Conservation (phyloP, 495 filamentous ascomycete genomes). For the Podospora comata region DNA sequence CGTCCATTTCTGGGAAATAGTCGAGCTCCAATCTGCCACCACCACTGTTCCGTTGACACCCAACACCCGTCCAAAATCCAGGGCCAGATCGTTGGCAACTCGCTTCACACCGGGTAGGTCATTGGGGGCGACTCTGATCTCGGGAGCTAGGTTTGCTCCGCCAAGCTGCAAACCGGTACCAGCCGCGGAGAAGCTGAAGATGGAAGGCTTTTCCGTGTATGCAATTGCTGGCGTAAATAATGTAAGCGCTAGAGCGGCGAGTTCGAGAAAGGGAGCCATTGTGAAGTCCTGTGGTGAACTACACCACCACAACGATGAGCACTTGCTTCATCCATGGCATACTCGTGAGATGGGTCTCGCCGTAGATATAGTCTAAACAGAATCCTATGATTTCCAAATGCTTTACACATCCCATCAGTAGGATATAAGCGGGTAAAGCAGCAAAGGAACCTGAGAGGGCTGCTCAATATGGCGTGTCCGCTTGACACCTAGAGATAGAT, state of each 20-base stretch:
- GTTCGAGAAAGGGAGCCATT: conserved; percentile 19
- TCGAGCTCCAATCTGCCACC: conserved; percentile 28
- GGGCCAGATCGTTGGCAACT: conserved; percentile 45
- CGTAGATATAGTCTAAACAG: not conserved
- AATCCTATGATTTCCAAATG: not conserved
- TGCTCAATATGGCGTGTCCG: not conserved
- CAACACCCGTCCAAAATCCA: conserved; percentile 53
- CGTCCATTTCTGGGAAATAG: conserved; percentile 26
- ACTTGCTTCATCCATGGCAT: not conserved
- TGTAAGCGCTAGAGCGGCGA: conserved; percentile 12
- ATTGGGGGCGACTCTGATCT: conserved; percentile 30
- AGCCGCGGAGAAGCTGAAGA: conserved; percentile 25
- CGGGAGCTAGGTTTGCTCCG: conserved; percentile 24
- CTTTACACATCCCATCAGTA: not conserved
- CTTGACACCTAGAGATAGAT: not conserved
- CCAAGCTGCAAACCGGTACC: conserved; percentile 27
- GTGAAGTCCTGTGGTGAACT: not conserved
- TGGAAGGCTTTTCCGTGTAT: conserved; percentile 19
- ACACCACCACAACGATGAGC: not conserved
- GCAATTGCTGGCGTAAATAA: conserved; percentile 12
- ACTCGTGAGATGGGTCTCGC: not conserved
- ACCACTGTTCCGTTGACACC: conserved; percentile 36
- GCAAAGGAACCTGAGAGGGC: not conserved
- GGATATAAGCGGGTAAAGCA: not conserved
- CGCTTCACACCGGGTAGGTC: conserved; percentile 50